Conservation (phyloP, 805 yeast species). For the Wickerhamiella kurtzmanii region DNA sequence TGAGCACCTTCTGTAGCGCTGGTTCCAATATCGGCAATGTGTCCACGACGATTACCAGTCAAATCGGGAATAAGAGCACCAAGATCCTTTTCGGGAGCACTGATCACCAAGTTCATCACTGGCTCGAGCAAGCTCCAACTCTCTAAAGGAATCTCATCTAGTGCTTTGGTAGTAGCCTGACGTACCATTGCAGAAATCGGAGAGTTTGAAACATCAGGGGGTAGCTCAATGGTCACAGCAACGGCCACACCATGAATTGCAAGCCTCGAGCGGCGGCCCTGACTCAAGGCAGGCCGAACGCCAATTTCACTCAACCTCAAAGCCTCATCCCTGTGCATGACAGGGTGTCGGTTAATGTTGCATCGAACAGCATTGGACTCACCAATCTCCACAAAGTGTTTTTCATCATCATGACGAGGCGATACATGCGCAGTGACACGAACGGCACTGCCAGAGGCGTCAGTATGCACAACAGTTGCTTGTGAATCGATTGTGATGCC, state of each 20-base stretch:
- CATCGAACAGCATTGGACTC: constrained; percentile 6
- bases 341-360: constrained; percentile 17
- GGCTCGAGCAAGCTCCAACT: constrained; percentile 66
- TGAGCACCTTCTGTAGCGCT: constrained; percentile 13
- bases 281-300: constrained; percentile 31
- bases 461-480: background rate
- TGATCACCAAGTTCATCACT: constrained; percentile 61
- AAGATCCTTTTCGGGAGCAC: constrained; percentile 47
- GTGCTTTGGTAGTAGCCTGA: constrained; percentile 30
- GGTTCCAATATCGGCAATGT: constrained; percentile 59
- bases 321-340: constrained; percentile 22
- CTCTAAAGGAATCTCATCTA: constrained; percentile 20
- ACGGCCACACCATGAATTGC: constrained; percentile 52
- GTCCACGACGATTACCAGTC: constrained; percentile 64
- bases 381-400: background rate
- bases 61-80: constrained; percentile 81
- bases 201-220: constrained; percentile 34
- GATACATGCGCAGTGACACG: background rate
- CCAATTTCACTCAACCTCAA: constrained; percentile 21
- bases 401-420: background rate
- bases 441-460: constrained; percentile 8
- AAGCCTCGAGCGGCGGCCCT: constrained; percentile 30
- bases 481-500: constrained; percentile 26
- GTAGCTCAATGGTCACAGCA: constrained; percentile 41
- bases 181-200: constrained; percentile 36